Percentiles rank a stretch among this genome's conserved stretches.
These are phyloP conservation scores for Mycena galopus DNA, from an alignment of 768 basidiomycete genomes.

Conservation along the genomic window DNA sequence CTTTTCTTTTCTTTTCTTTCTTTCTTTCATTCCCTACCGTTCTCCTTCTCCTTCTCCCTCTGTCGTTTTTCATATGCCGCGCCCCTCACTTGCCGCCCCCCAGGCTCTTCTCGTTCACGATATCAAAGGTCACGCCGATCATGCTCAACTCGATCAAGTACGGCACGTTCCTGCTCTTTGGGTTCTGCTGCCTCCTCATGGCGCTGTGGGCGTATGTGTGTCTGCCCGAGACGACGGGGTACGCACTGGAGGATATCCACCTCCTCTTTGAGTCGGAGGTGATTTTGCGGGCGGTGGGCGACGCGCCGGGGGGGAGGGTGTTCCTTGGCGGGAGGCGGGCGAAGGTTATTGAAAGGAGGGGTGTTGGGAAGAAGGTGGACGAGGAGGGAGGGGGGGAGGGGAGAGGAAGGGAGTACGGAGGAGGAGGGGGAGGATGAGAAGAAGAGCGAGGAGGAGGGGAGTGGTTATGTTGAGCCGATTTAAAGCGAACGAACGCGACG, in stretches of 20 bases:
- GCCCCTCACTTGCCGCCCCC: not conserved
- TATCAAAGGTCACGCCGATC: slow-evolving; percentile 57
- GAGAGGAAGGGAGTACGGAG: not conserved
- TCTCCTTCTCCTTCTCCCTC: not conserved
- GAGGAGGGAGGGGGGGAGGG: slow-evolving; percentile 14
- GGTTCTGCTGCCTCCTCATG: slow-evolving; percentile 57
- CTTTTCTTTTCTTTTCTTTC: not conserved
- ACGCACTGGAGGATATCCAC: slow-evolving; percentile 61
- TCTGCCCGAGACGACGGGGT: slow-evolving; percentile 61
- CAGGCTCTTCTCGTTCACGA: slow-evolving; percentile 60
- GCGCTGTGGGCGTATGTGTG: slow-evolving; percentile 57
- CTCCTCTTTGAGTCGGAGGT: slow-evolving; percentile 57
- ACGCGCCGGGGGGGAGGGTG: slow-evolving; percentile 55
- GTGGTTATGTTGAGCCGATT: no score
- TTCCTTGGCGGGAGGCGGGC: slow-evolving; percentile 48
- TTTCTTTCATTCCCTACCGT: no score
- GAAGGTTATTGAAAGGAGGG: slow-evolving; percentile 33
- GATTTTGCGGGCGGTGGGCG: slow-evolving; percentile 51
- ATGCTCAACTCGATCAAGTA: slow-evolving; percentile 52
- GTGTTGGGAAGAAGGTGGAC: not conserved
- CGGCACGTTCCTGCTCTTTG: slow-evolving; percentile 60
- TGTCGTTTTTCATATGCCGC: no score
- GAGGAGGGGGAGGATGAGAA: not conserved
- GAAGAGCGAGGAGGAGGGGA: no score
- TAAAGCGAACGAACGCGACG: no score